Conservation (phyloP, 2,329 filamentous ascomycete genomes). For the Hypoxylon sp. region DNA sequence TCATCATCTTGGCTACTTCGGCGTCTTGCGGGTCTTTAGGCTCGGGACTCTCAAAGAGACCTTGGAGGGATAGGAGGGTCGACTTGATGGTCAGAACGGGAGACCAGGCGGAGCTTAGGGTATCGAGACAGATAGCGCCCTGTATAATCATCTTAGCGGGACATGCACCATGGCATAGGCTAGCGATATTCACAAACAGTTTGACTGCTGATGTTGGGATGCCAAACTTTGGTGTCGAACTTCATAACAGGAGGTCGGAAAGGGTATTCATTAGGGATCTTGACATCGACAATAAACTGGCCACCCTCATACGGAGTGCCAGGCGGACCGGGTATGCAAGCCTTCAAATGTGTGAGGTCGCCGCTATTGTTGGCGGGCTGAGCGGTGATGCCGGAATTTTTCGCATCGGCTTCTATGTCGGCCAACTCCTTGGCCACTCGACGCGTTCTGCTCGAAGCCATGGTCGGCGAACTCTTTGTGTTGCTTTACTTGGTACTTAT, state of each 20-base stretch:
- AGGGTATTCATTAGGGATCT: conserved; percentile 89
- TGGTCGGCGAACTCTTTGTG: conserved; percentile 51
- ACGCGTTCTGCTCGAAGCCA: conserved; percentile 68
- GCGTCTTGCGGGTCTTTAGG: conserved; percentile 97
- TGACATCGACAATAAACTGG: conserved; percentile 85
- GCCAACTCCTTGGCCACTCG: conserved; percentile 82
- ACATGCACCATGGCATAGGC: no score
- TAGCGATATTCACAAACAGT: conserved; percentile 72
- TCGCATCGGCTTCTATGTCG: conserved; percentile 79
- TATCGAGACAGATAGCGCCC: conserved; percentile 98
- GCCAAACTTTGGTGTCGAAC: conserved; percentile 95
- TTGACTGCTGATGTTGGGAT: conserved; percentile 95
- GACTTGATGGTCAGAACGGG: conserved; percentile 97
- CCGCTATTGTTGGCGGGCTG: conserved; percentile 71
- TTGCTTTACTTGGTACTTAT: neutral
- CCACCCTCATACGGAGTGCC: conserved; percentile 95
- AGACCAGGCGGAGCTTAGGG: conserved; percentile 90
- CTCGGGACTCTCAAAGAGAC: conserved; percentile 92
- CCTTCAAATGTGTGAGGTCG: conserved; percentile 86
- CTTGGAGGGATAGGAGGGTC: conserved; percentile 91
- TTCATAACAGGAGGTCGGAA: conserved; percentile 94
- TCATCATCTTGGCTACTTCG: conserved; percentile 91
- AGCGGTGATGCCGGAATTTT: conserved; percentile 81
- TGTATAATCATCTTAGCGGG: conserved; percentile 57
- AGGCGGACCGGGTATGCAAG: conserved; percentile 87